Conservation (phyloP, 2,329 filamentous ascomycete genomes). For the Penicillium palitans region DNA sequence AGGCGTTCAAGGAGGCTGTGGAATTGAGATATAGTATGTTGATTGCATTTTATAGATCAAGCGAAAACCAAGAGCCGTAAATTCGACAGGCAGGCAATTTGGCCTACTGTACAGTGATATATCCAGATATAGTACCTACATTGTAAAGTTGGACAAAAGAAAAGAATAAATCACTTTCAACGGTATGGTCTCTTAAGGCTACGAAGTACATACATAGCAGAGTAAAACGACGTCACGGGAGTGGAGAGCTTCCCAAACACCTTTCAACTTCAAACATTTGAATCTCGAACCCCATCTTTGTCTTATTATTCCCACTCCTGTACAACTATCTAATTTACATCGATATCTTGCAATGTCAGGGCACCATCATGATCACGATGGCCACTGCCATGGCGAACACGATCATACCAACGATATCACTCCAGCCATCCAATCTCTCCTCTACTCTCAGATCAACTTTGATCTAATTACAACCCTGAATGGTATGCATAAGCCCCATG, state of each 20-base stretch:
- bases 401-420: conserved; percentile 92
- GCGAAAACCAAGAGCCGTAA: background rate
- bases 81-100: background rate
- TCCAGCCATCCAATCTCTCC: conserved; percentile 82
- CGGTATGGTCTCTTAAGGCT: background rate
- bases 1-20: conserved; percentile 5
- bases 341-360: conserved; percentile 31
- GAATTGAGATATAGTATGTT: background rate
- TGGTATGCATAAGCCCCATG: conserved; percentile 40
- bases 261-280: background rate
- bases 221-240: conserved; percentile 21
- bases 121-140: background rate
- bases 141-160: background rate
- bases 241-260: conserved; percentile 20
- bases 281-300: background rate
- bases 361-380: conserved; percentile 41
- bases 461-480: conserved; percentile 82
- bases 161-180: background rate
- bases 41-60: background rate
- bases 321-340: background rate
- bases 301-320: background rate
- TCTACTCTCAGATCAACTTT: conserved; percentile 92
- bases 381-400: conserved; percentile 59
- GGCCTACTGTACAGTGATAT: background rate
- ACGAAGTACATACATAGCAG: background rate